phyloP scores from a whole-genome alignment of 371 early-diverging fungal species.

The Chytridium lagenaria region DNA sequence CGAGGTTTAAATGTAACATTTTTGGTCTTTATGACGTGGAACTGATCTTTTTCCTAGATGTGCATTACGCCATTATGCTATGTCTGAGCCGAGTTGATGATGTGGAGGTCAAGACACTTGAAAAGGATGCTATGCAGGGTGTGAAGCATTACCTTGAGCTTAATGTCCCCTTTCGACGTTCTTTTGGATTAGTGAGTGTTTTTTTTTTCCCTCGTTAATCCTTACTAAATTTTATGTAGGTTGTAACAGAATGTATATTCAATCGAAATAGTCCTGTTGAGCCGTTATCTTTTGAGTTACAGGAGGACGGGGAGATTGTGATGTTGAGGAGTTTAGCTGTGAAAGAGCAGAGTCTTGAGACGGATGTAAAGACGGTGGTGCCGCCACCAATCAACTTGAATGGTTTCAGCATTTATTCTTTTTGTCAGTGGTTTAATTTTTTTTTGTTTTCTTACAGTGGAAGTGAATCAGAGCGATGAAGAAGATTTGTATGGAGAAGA shows the following conservation, averaged over 20 bases:
- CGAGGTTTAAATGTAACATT: background rate
- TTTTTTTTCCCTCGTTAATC: background rate
- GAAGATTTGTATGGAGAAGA: background rate
- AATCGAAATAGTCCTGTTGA: background rate
- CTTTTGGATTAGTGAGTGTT: background rate
- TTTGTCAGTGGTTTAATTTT: too few species aligned
- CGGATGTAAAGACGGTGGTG: too few species aligned
- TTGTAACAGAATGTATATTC: background rate
- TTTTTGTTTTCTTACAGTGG: too few species aligned
- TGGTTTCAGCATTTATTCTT: too few species aligned
- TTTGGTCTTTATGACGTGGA: background rate
- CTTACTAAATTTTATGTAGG: background rate
- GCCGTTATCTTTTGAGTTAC: background rate
- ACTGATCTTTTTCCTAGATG: background rate
- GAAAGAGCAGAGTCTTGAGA: background rate
- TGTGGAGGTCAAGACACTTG: background rate
- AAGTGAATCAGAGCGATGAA: too few species aligned
- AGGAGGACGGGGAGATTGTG: background rate
- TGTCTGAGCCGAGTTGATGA: background rate
- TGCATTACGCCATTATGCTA: constrained; percentile 11
- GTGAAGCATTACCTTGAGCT: constrained; percentile 4
- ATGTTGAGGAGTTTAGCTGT: background rate
- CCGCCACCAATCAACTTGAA: too few species aligned
- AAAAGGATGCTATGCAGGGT: background rate
- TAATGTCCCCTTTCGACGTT: background rate